Conservation (phyloP, 257 asterid genomes). For the Nyctanthes arbortristis region DNA sequence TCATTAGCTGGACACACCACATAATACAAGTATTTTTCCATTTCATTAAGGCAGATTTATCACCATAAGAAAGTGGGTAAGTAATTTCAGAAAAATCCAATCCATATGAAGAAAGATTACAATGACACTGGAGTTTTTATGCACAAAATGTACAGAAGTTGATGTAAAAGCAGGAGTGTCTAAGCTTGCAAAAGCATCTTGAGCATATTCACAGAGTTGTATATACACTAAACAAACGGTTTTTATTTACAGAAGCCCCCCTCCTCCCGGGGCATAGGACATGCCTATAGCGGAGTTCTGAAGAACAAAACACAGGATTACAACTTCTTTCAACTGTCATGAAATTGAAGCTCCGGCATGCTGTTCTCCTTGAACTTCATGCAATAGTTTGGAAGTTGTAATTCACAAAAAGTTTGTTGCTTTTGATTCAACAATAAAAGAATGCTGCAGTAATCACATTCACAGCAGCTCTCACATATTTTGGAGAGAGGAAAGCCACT, state of each 20-base stretch:
- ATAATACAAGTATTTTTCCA: no score
- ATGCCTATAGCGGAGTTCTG: no score
- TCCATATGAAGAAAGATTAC: neutral
- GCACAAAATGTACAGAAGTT: conserved; percentile 3
- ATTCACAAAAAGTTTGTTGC: conserved; percentile 1
- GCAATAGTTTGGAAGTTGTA: conserved; percentile 12
- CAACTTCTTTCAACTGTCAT: conserved; percentile 3
- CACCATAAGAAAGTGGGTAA: neutral
- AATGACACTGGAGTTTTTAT: conserved; percentile 13
- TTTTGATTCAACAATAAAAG: neutral
- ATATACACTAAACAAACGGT: conserved; percentile 35
- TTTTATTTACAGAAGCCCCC: conserved; percentile 22
- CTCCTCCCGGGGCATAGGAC: no score
- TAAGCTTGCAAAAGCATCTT: conserved; percentile 28
- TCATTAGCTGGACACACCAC: no score
- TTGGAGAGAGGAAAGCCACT: conserved; percentile 82
- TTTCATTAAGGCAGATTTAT: neutral
- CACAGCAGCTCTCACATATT: conserved; percentile 50
- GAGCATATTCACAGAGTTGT: conserved; percentile 30
- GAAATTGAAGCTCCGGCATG: conserved; percentile 15
- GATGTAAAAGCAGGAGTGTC: conserved; percentile 21
- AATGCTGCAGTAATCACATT: conserved; percentile 18
- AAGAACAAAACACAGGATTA: no score
- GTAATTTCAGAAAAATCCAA: neutral
- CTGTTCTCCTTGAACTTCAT: conserved; percentile 12